phyloP scores from a whole-genome alignment of 2,329 filamentous ascomycete species.

The Colletotrichum ledebouriae region DNA sequence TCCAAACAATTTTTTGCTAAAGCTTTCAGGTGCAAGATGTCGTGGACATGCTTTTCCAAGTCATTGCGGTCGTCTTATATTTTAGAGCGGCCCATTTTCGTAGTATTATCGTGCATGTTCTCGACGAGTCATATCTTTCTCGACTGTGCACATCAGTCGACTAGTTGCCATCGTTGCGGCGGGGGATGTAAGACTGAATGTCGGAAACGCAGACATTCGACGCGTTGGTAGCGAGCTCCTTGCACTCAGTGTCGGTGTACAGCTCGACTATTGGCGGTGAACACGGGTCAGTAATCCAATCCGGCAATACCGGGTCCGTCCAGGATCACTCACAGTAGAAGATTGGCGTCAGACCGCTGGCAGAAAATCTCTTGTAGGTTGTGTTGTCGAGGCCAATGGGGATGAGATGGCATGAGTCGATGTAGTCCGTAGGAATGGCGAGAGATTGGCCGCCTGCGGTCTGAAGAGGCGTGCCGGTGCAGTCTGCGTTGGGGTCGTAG shows the following conservation, averaged over 20 bases:
- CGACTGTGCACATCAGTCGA: not conserved
- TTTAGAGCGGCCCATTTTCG: no score
- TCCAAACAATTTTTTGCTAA: no score
- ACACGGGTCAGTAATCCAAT: not conserved
- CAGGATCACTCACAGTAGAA: slow-evolving; percentile 15
- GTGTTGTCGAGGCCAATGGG: slow-evolving; percentile 16
- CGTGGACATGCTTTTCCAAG: no score
- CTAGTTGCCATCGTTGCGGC: slow-evolving; percentile 25
- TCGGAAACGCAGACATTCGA: slow-evolving; percentile 33
- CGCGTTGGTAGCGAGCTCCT: slow-evolving; percentile 28
- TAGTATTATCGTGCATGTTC: no score
- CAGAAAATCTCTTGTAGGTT: slow-evolving; percentile 32
- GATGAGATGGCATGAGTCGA: slow-evolving; percentile 8
- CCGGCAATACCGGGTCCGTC: not conserved
- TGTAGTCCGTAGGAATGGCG: slow-evolving; percentile 5
- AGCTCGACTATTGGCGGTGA: slow-evolving; percentile 10
- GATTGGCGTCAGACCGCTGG: not conserved
- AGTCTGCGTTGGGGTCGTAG: slow-evolving; percentile 26
- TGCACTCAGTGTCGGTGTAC: slow-evolving; percentile 28
- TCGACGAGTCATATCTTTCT: no score
- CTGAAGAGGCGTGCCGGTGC: slow-evolving; percentile 3
- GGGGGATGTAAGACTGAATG: slow-evolving; percentile 30
- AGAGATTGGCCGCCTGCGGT: slow-evolving; percentile 8
- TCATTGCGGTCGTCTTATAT: no score
- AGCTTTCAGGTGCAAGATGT: no score